Conservation (phyloP, 441 rosid species). For the Geranium incanum region DNA sequence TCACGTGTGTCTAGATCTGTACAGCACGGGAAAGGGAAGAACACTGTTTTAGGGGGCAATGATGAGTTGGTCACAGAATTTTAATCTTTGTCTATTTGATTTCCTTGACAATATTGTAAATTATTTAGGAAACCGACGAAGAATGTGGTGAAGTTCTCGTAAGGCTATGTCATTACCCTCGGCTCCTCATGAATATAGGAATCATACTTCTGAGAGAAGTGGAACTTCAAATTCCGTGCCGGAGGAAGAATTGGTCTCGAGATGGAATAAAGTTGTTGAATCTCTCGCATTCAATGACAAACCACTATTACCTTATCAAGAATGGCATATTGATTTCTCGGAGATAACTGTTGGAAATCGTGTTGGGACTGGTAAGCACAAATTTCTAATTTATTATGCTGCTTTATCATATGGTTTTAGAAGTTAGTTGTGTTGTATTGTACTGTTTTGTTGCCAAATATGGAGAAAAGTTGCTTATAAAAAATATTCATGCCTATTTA, state of each 20-base stretch:
- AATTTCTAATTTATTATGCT: too few species aligned
- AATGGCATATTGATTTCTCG: slow-evolving; percentile 93
- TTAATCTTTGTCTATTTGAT: background rate
- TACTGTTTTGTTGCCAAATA: too few species aligned
- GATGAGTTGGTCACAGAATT: background rate
- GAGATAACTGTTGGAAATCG: slow-evolving; percentile 91
- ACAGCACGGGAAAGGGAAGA: too few species aligned
- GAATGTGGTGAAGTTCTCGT: slow-evolving; percentile 69
- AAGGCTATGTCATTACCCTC: slow-evolving; percentile 94
- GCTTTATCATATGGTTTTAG: too few species aligned
- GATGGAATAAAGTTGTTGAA: slow-evolving; percentile 87
- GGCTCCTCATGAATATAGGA: slow-evolving; percentile 78
- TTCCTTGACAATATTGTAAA: slow-evolving; percentile 14
- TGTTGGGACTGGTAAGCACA: slow-evolving; percentile 86
- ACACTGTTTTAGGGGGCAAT: too few species aligned
- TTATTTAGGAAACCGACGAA: slow-evolving; percentile 51
- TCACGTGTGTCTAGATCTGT: too few species aligned
- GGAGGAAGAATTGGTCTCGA: slow-evolving; percentile 46
- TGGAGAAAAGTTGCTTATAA: too few species aligned
- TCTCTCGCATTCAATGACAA: slow-evolving; percentile 76
- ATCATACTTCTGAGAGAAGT: slow-evolving; percentile 50
- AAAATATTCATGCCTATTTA: too few species aligned
- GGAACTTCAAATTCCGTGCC: slow-evolving; percentile 39
- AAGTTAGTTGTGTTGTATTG: too few species aligned
- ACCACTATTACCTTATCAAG: slow-evolving; percentile 71